Evolutionary conservation across 176 grass and related monocot genomes (phyloP), one percentile per base, ranked within the genome.

Genomic region (Paspalum vaginatum): DNA sequence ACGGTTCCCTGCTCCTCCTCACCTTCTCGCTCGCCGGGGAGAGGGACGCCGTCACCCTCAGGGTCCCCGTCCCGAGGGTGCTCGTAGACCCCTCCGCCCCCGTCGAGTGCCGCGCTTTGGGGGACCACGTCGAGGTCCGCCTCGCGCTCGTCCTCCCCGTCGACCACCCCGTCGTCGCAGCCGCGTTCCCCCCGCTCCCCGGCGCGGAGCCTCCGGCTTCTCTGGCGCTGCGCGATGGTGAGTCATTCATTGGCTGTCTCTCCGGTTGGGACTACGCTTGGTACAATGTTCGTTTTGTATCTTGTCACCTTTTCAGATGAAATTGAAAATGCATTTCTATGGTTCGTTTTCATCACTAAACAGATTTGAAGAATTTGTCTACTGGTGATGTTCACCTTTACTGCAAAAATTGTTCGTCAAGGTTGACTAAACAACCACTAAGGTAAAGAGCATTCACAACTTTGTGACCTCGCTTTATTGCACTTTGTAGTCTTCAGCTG

Each of bases 341-440:
- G 4, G 3, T 44, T 74, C 41, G 2, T 41, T 65, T 84, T 71
- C 21, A 20, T 87, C 70, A 44, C 73, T 54, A 52, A 47, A 49
- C 76, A 97, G 94, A 97, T 85, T 51, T 88, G 44, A 94, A 92
- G 79, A 67, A 1, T 11, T 79, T 97, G 61, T 90, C 91, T 85
- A 61, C 87, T 55, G 79, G 85, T 45, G 87, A 68, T 0, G 75
- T 94, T 39, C 61, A 91, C 86, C 81, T 97, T 45, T 92, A 92
- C 61, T 94, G 95, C 72, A 94, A 91, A 75, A 16, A 55, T 21
- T 97, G 92, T 61, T 94, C 95, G 52, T n/a, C 80, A 66, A 97
- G 81, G 72, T 69, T 97, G 79, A 94, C 85, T 71, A 94, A 94
- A 48, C 85, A 88, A 46, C 95, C 87, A 56, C 25, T 97, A 68